Evolutionary conservation across 2,329 filamentous ascomycete species (phyloP).

Genomic region (Chaetomium olivaceum): DNA sequence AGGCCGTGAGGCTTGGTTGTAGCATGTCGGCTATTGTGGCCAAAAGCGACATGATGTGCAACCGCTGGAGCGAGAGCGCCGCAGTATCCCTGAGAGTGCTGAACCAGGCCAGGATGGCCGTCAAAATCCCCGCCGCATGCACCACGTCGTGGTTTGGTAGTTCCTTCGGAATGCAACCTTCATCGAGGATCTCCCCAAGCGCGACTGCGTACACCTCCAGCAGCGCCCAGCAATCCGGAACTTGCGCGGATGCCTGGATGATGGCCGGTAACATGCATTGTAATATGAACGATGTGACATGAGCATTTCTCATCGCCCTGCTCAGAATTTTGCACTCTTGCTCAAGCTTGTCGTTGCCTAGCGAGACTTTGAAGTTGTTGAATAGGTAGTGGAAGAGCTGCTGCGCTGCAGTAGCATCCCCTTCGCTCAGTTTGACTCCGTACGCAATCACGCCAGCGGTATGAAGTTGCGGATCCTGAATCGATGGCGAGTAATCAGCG

Average conservation of each 20-base stretch:
- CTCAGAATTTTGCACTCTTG: conserved; percentile 50
- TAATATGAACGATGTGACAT: conserved; percentile 51
- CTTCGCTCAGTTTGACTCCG: conserved; percentile 55
- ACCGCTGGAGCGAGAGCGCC: conserved; percentile 13
- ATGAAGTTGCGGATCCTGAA: conserved; percentile 58
- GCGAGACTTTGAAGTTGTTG: conserved; percentile 57
- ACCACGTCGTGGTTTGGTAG: conserved; percentile 22
- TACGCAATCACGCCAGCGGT: conserved; percentile 58
- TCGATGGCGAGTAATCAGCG: conserved; percentile 56
- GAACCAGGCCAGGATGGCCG: conserved; percentile 23
- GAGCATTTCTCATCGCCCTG: conserved; percentile 48
- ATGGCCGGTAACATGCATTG: conserved; percentile 57
- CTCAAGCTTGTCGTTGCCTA: conserved; percentile 51
- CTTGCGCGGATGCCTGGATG: conserved; percentile 42
- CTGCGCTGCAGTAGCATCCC: conserved; percentile 48
- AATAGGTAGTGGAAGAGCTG: conserved; percentile 59
- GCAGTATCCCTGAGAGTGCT: neutral
- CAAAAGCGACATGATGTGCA: conserved; percentile 25
- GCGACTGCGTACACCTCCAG: conserved; percentile 53
- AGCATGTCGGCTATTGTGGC: conserved; percentile 18
- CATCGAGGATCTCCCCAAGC: conserved; percentile 41
- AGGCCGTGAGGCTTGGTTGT: conserved; percentile 20
- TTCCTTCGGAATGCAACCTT: conserved; percentile 41
- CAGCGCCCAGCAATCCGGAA: conserved; percentile 47
- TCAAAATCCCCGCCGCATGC: conserved; percentile 14